phyloP scores from a whole-genome alignment of 345 rosid genomes.

The Citrus trifoliata region DNA sequence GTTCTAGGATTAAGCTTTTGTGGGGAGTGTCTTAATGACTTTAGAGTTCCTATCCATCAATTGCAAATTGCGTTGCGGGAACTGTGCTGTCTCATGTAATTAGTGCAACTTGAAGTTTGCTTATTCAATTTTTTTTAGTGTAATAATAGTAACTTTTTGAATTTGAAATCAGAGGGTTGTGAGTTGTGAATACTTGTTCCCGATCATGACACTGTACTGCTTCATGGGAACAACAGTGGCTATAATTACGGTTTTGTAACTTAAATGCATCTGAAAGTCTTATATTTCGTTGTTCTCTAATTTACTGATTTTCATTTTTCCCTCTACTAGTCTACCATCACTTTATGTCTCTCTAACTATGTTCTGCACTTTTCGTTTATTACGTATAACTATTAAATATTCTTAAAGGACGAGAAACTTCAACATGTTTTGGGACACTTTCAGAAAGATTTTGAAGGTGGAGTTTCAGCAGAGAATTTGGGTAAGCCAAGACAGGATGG shows the following conservation, averaged over 20 bases:
- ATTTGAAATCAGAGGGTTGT: neutral
- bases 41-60: neutral
- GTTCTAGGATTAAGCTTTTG: neutral
- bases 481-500: conserved; percentile 55
- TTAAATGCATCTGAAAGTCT: conserved; percentile 1
- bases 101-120: neutral
- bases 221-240: conserved; percentile 6
- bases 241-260: neutral
- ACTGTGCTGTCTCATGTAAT: neutral
- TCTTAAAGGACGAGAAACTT: conserved; percentile 83
- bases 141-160: neutral
- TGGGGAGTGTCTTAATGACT: neutral
- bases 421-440: conserved; percentile 89
- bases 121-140: conserved; percentile 7
- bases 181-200: conserved; percentile 2
- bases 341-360: neutral
- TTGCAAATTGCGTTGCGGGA: neutral
- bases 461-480: conserved; percentile 87
- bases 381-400: conserved; percentile 14
- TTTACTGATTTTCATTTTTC: neutral
- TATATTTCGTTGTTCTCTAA: neutral
- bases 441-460: conserved; percentile 98
- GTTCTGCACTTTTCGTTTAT: conserved; percentile 3
- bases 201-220: neutral
- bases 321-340: neutral